Conservation (phyloP, 2,329 filamentous ascomycete species). For the Ampelomyces quisqualis region DNA sequence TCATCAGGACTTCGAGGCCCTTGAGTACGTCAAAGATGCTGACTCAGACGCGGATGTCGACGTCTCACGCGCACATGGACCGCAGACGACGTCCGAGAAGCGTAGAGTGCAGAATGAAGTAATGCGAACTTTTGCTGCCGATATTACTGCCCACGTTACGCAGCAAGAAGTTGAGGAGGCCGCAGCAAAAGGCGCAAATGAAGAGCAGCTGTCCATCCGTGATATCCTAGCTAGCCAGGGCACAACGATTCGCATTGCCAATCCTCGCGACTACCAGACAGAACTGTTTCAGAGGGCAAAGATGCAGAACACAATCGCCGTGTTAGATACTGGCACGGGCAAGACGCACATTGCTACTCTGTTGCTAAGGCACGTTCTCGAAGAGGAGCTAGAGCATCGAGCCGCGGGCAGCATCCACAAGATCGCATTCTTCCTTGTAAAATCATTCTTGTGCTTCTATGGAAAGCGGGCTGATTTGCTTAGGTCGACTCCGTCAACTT, state of each 20-base stretch:
- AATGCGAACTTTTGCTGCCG: constrained; percentile 46
- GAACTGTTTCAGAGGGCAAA: constrained; percentile 91
- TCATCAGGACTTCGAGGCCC: background rate
- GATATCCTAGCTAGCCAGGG: constrained; percentile 57
- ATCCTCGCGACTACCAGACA: constrained; percentile 84
- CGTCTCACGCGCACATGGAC: constrained; percentile 17
- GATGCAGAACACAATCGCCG: constrained; percentile 81
- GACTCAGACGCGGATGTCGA: constrained; percentile 32
- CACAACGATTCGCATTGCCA: constrained; percentile 63
- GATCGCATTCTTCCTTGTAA: constrained; percentile 80
- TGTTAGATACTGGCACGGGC: constrained; percentile 90
- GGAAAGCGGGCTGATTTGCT: too few species aligned
- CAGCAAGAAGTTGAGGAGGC: constrained; percentile 43
- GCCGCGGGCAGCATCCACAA: constrained; percentile 60
- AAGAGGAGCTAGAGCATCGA: constrained; percentile 73
- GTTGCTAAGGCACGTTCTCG: constrained; percentile 72
- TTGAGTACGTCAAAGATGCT: constrained; percentile 9
- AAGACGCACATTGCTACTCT: constrained; percentile 96
- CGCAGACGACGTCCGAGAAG: constrained; percentile 40
- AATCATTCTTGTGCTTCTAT: too few species aligned
- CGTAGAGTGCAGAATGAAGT: constrained; percentile 46
- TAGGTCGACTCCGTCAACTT: constrained; percentile 83
- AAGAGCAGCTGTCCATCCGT: constrained; percentile 55
- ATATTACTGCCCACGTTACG: constrained; percentile 48
- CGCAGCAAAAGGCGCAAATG: constrained; percentile 39